A percentile compares a stretch with the other conserved stretches of the same genome.
These are phyloP conservation scores for Aspergillus sclerotialis DNA, from an alignment of 2,329 filamentous ascomycete species.

Conservation along the genomic window DNA sequence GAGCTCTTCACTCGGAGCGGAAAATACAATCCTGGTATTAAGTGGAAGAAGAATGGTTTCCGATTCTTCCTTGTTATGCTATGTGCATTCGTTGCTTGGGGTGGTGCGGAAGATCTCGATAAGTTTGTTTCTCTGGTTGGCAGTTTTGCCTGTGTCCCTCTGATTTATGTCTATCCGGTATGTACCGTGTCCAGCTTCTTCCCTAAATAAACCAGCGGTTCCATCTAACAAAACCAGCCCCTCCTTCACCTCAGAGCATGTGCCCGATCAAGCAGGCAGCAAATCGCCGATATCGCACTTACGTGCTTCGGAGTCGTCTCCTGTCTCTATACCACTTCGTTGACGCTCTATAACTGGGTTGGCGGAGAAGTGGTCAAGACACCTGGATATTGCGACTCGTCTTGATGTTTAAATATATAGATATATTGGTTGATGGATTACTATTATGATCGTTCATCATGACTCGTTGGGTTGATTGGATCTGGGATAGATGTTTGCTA, in stretches of 20 bases:
- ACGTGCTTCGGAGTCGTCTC: slow-evolving; percentile 76
- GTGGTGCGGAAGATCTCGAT: slow-evolving; percentile 85
- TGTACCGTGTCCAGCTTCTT: slow-evolving; percentile 36
- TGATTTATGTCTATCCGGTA: slow-evolving; percentile 97
- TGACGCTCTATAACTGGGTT: slow-evolving; percentile 86
- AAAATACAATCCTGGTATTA: slow-evolving; percentile 97
- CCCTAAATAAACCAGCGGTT: slow-evolving; percentile 4
- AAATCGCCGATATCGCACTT: slow-evolving; percentile 64
- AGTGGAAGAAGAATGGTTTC: slow-evolving; percentile 99
- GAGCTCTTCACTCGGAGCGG: slow-evolving; percentile 88
- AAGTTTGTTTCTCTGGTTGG: slow-evolving; percentile 96
- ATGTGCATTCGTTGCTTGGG: slow-evolving; percentile 84
- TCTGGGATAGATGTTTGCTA: too few species aligned
- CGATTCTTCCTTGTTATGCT: slow-evolving; percentile 86
- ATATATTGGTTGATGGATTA: neutral
- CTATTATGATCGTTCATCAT: slow-evolving; percentile 1
- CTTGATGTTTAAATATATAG: slow-evolving; percentile 5
- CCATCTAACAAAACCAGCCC: slow-evolving; percentile 50
- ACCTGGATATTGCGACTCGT: slow-evolving; percentile 58
- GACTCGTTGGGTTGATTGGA: too few species aligned
- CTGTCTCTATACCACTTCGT: slow-evolving; percentile 84
- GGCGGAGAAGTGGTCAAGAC: slow-evolving; percentile 46
- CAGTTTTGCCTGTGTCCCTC: slow-evolving; percentile 93
- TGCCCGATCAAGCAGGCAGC: slow-evolving; percentile 61
- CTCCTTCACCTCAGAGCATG: slow-evolving; percentile 82